phyloP scores from a whole-genome alignment of 352 stramenopile genomes.

The Chrysophaeum taylorii region DNA sequence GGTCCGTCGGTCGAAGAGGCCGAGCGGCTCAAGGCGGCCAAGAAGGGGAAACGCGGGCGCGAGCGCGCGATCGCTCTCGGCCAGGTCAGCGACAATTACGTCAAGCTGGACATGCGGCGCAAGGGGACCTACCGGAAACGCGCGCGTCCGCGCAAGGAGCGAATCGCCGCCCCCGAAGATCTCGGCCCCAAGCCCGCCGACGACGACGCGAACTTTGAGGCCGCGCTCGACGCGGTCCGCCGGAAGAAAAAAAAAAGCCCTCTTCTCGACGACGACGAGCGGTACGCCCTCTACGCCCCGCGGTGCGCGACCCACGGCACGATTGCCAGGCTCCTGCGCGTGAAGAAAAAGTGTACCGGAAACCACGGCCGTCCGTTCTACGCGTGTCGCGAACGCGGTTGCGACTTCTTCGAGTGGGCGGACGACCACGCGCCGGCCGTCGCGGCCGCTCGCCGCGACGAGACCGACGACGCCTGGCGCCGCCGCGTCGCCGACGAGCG shows the following conservation, averaged over 20 bases:
- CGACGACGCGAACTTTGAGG: not conserved
- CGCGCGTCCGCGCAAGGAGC: not conserved
- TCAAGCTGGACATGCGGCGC: not conserved
- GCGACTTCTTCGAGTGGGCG: conserved; percentile 79
- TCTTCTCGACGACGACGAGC: not conserved
- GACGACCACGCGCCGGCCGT: conserved; percentile 37
- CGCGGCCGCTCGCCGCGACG: no score
- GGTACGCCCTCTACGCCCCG: not conserved
- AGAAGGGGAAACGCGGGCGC: no score
- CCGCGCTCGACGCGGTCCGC: not conserved
- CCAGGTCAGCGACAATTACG: conserved; percentile 8
- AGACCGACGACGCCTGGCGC: conserved; percentile 40
- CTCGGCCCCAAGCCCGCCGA: not conserved
- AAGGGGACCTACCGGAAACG: conserved; percentile 11
- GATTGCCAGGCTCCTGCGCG: conserved; percentile 26
- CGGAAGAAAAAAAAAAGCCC: not conserved
- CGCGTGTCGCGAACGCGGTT: conserved; percentile 69
- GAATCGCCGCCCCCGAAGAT: no score
- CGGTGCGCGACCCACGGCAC: not conserved
- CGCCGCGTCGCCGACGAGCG: conserved; percentile 47
- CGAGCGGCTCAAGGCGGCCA: no score
- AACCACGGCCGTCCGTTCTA: conserved; percentile 86
- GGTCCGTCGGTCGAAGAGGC: no score
- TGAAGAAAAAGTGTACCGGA: conserved; percentile 52
- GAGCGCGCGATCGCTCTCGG: not conserved